These are phyloP conservation scores for Aspergillus pseudonomiae DNA, from an alignment of 2,329 filamentous ascomycete species.

Conservation along the genomic window DNA sequence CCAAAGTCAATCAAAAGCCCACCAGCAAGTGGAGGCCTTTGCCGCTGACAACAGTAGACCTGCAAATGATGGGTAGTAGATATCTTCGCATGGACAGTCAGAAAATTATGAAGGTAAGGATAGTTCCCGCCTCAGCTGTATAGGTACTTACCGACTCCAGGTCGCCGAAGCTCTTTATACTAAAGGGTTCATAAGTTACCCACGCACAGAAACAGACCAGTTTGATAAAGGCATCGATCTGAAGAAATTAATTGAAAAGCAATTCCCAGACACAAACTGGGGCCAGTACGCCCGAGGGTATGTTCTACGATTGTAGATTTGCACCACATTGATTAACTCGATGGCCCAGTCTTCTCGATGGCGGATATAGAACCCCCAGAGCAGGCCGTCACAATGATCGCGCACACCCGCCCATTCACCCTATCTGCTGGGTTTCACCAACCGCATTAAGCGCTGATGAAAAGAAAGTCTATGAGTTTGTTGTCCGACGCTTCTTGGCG, in stretches of 20 bases:
- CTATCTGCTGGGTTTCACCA: constrained; percentile 78
- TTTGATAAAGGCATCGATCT: constrained; percentile 92
- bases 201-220: constrained; percentile 93
- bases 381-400: constrained; percentile 90
- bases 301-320: constrained; percentile 7
- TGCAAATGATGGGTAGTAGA: constrained; percentile 91
- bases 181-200: constrained; percentile 95
- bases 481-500: constrained; percentile 86
- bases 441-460: constrained; percentile 65
- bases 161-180: constrained; percentile 85
- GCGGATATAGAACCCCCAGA: constrained; percentile 78
- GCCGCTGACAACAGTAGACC: constrained; percentile 90
- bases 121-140: neutral
- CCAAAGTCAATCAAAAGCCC: constrained; percentile 84
- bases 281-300: constrained; percentile 73
- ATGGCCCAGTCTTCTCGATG: constrained; percentile 62
- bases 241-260: constrained; percentile 76
- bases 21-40: constrained; percentile 93
- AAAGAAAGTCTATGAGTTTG: constrained; percentile 84
- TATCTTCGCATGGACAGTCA: constrained; percentile 91
- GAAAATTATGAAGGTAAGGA: constrained; percentile 73
- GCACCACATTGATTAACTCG: constrained; percentile 5
- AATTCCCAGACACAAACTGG: constrained; percentile 76
- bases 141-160: constrained; percentile 29
- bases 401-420: constrained; percentile 95